These are phyloP conservation scores for Ceratobasidium sp. DNA, from an alignment of 1,284 basidiomycete genomes.

Conservation along the genomic window DNA sequence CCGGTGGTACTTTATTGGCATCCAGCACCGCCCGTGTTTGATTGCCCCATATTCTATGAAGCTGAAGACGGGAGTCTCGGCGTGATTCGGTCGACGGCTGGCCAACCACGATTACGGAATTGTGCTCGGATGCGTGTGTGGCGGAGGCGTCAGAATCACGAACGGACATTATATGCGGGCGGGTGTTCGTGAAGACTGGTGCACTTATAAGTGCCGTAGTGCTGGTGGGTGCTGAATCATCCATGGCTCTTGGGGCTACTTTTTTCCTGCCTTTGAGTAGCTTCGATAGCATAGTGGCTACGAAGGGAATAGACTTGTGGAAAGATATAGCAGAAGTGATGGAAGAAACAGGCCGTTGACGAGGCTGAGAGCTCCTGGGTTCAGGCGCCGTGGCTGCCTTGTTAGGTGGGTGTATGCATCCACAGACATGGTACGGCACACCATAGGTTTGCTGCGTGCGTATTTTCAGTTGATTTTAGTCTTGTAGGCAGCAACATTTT, in stretches of 20 bases:
- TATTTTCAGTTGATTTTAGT: not conserved
- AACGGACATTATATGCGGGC: constrained; percentile 41
- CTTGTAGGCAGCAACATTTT: too few species aligned
- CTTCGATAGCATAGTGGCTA: too few species aligned
- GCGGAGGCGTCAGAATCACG: constrained; percentile 43
- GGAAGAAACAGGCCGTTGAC: too few species aligned
- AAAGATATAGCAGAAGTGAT: too few species aligned
- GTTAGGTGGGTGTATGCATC: constrained; percentile 44
- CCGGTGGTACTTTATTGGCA: constrained; percentile 10
- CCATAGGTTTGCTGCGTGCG: constrained; percentile 24
- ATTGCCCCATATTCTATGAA: constrained; percentile 18
- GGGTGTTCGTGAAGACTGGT: constrained; percentile 38
- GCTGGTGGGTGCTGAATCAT: too few species aligned
- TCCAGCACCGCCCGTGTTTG: not conserved
- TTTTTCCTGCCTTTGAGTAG: too few species aligned
- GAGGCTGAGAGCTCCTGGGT: too few species aligned
- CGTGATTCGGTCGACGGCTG: constrained; percentile 16
- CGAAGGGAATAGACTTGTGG: too few species aligned
- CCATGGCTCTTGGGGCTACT: too few species aligned
- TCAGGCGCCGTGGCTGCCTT: too few species aligned
- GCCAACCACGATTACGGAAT: constrained; percentile 42
- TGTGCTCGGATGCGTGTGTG: constrained; percentile 47
- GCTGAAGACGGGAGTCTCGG: not conserved
- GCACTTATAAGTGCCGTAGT: constrained; percentile 25
- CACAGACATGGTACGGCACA: constrained; percentile 38